phyloP scores from a whole-genome alignment of 1,284 basidiomycete species.

The Irpex lacteus region DNA sequence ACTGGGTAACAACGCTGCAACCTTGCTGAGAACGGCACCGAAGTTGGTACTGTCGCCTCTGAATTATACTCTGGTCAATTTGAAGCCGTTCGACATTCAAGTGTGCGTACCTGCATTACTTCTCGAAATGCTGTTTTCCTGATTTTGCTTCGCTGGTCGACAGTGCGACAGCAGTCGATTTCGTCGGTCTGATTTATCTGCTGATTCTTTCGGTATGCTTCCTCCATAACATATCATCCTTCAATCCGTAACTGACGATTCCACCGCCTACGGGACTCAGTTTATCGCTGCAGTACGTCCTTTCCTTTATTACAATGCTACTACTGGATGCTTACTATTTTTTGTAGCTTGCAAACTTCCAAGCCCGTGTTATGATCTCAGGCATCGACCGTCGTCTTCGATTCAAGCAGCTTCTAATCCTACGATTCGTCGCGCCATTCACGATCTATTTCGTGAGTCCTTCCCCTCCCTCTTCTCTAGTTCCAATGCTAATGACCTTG shows the following conservation, averaged over 20 bases:
- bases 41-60: constrained; percentile 52
- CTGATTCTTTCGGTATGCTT: constrained; percentile 51
- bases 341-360: constrained; percentile 30
- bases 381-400: constrained; percentile 49
- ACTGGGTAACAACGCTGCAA: constrained; percentile 31
- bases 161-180: constrained; percentile 70
- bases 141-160: neutral
- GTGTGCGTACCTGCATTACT: constrained; percentile 36
- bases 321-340: constrained; percentile 19
- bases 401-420: constrained; percentile 48
- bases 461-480: neutral
- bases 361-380: constrained; percentile 34
- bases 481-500: constrained; percentile 11
- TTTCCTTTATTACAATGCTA: neutral
- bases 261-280: constrained; percentile 3
- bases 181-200: constrained; percentile 77
- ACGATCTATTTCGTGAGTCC: constrained; percentile 56
- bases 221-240: constrained; percentile 7
- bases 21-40: constrained; percentile 53
- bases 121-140: neutral
- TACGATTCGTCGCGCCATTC: constrained; percentile 56
- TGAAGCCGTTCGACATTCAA: constrained; percentile 66
- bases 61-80: constrained; percentile 50
- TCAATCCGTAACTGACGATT: neutral
- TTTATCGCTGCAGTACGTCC: constrained; percentile 37